phyloP scores from a whole-genome alignment of 208 protist species.

The Trypanosoma mega region DNA sequence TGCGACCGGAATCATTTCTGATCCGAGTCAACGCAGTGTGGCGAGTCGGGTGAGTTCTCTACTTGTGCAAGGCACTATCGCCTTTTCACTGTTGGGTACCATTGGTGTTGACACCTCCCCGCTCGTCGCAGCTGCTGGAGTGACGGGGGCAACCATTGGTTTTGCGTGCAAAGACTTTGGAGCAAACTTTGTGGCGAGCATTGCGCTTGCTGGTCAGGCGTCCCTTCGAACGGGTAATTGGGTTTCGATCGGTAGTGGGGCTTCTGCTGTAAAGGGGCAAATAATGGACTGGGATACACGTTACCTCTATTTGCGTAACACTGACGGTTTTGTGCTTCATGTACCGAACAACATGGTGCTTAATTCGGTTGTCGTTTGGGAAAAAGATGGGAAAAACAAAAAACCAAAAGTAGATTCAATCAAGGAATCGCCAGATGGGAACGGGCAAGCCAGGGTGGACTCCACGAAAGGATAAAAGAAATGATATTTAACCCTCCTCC shows the following conservation, averaged over 20 bases:
- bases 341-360: slow-evolving; percentile 78
- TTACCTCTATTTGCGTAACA: slow-evolving; percentile 71
- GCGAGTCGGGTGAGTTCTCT: slow-evolving; percentile 59
- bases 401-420: not conserved
- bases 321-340: slow-evolving; percentile 44
- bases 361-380: slow-evolving; percentile 67
- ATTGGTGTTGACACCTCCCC: slow-evolving; percentile 74
- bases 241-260: slow-evolving; percentile 57
- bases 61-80: slow-evolving; percentile 46
- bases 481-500: too few relatives aligned
- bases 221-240: slow-evolving; percentile 60
- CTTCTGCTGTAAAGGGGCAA: slow-evolving; percentile 38
- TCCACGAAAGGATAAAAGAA: too few relatives aligned
- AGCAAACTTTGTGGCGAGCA: slow-evolving; percentile 79
- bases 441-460: not conserved
- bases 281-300: slow-evolving; percentile 78
- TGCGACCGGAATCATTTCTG: slow-evolving; percentile 57
- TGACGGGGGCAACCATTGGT: slow-evolving; percentile 79
- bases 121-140: slow-evolving; percentile 69
- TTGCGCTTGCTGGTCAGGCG: slow-evolving; percentile 62
- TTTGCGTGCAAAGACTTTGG: slow-evolving; percentile 87
- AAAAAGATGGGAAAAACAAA: slow-evolving; percentile 17
- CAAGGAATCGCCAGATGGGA: not conserved
- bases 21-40: slow-evolving; percentile 73
- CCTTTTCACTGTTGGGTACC: slow-evolving; percentile 70